Evolutionary conservation across 2,329 filamentous ascomycete species (phyloP).

Genomic region (Colletotrichum brevisporum): DNA sequence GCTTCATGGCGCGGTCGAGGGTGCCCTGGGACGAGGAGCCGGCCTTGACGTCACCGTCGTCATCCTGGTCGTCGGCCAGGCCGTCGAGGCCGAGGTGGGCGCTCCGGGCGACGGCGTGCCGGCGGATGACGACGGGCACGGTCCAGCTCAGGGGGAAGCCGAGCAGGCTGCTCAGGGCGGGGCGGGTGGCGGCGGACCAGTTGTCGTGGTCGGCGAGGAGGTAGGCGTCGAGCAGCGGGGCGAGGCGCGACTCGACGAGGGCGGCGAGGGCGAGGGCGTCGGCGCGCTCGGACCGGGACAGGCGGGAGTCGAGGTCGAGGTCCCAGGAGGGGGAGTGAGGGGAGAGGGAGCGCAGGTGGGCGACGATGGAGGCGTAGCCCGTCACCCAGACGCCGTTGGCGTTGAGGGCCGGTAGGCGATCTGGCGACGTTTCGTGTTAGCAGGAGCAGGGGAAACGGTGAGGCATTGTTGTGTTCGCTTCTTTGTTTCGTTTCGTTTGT

Average conservation of each 20-base stretch:
- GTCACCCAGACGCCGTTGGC: constrained; percentile 67
- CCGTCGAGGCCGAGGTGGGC: constrained; percentile 78
- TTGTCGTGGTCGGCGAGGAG: constrained; percentile 93
- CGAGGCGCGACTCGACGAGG: constrained; percentile 82
- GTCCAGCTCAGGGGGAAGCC: constrained; percentile 92
- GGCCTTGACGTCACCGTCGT: constrained; percentile 48
- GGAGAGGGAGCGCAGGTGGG: constrained; percentile 63
- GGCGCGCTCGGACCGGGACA: constrained; percentile 58
- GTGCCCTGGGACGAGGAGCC: constrained; percentile 40
- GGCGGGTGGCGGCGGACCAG: constrained; percentile 82
- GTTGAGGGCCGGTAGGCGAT: constrained; percentile 68
- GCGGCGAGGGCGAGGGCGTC: constrained; percentile 70
- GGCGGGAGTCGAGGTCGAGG: constrained; percentile 54
- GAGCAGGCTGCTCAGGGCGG: constrained; percentile 84
- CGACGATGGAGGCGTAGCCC: constrained; percentile 73
- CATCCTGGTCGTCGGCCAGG: constrained; percentile 71
- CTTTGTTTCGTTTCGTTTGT: constrained; percentile 20
- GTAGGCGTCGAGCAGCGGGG: constrained; percentile 84
- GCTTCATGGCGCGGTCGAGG: constrained; percentile 46
- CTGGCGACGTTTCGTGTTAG: constrained; percentile 50
- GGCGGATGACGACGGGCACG: constrained; percentile 80
- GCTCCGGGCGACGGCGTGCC: constrained; percentile 78
- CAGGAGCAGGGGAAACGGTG: not conserved
- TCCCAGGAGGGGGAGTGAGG: constrained; percentile 45
- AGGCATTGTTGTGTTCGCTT: not conserved